A percentile compares a stretch with the other conserved stretches of the same genome.
These are phyloP conservation scores for Penicillium sp. DNA, from an alignment of 2,329 filamentous ascomycete species.

Conservation along the genomic window DNA sequence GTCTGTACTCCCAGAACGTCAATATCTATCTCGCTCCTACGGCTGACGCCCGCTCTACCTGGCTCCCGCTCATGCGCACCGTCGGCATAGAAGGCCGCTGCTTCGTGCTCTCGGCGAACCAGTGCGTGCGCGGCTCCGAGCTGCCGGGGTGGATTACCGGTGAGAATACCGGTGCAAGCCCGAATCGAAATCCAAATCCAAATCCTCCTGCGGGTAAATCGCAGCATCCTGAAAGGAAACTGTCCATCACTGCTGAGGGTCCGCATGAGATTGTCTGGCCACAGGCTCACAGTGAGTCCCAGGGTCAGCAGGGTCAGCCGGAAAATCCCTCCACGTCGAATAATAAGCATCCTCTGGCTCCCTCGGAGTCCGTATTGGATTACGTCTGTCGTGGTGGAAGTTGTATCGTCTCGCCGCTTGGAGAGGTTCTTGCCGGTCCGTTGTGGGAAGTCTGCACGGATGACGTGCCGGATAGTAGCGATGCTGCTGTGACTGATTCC, in stretches of 20 bases:
- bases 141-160: constrained; percentile 53
- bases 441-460: constrained; percentile 66
- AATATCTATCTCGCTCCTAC: constrained; percentile 90
- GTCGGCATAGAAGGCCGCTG: constrained; percentile 77
- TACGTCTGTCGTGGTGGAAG: constrained; percentile 77
- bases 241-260: not conserved
- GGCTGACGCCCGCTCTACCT: constrained; percentile 78
- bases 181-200: not conserved
- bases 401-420: constrained; percentile 74
- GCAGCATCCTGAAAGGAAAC: not conserved
- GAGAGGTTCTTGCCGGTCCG: constrained; percentile 73
- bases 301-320: not conserved
- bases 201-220: not conserved
- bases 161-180: not conserved
- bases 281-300: not conserved
- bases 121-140: constrained; percentile 64
- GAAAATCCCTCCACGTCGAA: not conserved
- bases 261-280: constrained; percentile 4
- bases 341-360: not conserved
- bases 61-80: constrained; percentile 77
- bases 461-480: constrained; percentile 30
- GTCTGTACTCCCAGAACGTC: constrained; percentile 83
- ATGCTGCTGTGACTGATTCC: constrained; percentile 4
- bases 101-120: constrained; percentile 82
- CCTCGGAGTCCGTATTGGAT: constrained; percentile 22